Percentiles rank a stretch among this genome's conserved stretches.
phyloP scores from a whole-genome alignment of 1,284 basidiomycete genomes.

The Apiotrichum gracile region DNA sequence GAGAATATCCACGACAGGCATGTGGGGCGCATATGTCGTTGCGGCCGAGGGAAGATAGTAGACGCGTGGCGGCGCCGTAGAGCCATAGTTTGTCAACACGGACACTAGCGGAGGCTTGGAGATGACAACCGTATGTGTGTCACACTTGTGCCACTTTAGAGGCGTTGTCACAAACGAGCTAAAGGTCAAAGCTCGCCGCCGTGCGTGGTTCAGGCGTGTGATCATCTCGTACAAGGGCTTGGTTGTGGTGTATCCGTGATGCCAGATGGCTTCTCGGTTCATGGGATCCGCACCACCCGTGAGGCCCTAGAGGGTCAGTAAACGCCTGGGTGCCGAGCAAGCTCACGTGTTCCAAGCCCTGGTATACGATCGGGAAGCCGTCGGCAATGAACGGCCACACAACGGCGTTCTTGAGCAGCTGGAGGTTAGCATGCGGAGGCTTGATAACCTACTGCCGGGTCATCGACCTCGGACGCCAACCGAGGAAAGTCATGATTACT shows the following conservation, averaged over 20 bases:
- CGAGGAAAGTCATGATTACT: slow-evolving; percentile 50
- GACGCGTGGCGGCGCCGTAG: slow-evolving; percentile 39
- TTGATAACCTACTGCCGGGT: slow-evolving; percentile 30
- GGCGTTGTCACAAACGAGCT: slow-evolving; percentile 56
- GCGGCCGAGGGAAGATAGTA: slow-evolving; percentile 25
- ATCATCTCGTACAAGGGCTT: slow-evolving; percentile 54
- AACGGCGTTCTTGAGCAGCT: slow-evolving; percentile 49
- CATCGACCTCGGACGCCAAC: slow-evolving; percentile 35
- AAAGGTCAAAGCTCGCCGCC: slow-evolving; percentile 54
- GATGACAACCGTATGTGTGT: slow-evolving; percentile 53
- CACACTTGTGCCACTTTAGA: slow-evolving; percentile 48
- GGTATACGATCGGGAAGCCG: slow-evolving; percentile 57
- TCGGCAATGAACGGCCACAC: slow-evolving; percentile 49
- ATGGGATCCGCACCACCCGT: slow-evolving; percentile 48
- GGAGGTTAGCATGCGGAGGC: not conserved
- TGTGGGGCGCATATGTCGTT: slow-evolving; percentile 50
- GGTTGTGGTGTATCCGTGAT: slow-evolving; percentile 48
- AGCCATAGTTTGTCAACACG: slow-evolving; percentile 62
- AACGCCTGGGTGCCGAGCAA: not conserved
- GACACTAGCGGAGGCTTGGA: slow-evolving; percentile 62
- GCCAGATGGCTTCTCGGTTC: slow-evolving; percentile 48
- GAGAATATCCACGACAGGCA: slow-evolving; percentile 59
- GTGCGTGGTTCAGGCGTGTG: slow-evolving; percentile 56
- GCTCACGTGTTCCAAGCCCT: slow-evolving; percentile 52
- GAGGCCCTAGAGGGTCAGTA: slow-evolving; percentile 46